Evolutionary conservation across 108 stramenopile genomes (phyloP).

Genomic region (Fistulifera solaris): DNA sequence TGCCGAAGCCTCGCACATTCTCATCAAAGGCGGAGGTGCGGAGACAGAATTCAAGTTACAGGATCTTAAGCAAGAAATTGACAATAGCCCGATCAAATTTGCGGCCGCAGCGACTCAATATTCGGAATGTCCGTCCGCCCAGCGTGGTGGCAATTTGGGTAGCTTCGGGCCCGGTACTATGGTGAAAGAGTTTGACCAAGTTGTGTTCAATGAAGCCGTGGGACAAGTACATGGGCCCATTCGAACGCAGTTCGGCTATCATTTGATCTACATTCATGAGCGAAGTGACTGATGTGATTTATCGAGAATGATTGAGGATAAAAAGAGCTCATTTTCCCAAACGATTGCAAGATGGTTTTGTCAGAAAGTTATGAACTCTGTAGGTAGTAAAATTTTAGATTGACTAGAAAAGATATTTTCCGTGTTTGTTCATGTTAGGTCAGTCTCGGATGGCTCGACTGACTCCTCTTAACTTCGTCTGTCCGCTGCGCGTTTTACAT

Average conservation of each 20-base stretch:
- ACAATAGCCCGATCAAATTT: constrained; percentile 30
- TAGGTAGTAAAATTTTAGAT: too few relatives aligned
- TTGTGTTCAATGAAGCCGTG: constrained; percentile 45
- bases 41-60: constrained; percentile 34
- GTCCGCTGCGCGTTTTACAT: too few relatives aligned
- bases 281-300: too few relatives aligned
- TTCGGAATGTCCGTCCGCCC: constrained; percentile 52
- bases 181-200: constrained; percentile 69
- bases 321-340: too few relatives aligned
- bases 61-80: constrained; percentile 39
- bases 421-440: too few relatives aligned
- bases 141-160: constrained; percentile 52
- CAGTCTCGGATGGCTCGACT: too few relatives aligned
- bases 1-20: constrained; percentile 36
- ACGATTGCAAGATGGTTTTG: too few relatives aligned
- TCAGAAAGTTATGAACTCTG: too few relatives aligned
- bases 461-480: too few relatives aligned
- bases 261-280: constrained; percentile 41
- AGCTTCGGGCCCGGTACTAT: constrained; percentile 61
- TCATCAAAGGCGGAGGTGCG: constrained; percentile 34
- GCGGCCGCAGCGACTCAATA: constrained; percentile 42
- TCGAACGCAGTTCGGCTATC: constrained; percentile 49
- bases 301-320: too few relatives aligned
- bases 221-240: constrained; percentile 53
- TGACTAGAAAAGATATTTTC: too few relatives aligned